A percentile compares a stretch with the other conserved stretches of the same genome.
Evolutionary conservation across 2,329 filamentous ascomycete species (phyloP).

Genomic region (Aurifilum marmelostoma): DNA sequence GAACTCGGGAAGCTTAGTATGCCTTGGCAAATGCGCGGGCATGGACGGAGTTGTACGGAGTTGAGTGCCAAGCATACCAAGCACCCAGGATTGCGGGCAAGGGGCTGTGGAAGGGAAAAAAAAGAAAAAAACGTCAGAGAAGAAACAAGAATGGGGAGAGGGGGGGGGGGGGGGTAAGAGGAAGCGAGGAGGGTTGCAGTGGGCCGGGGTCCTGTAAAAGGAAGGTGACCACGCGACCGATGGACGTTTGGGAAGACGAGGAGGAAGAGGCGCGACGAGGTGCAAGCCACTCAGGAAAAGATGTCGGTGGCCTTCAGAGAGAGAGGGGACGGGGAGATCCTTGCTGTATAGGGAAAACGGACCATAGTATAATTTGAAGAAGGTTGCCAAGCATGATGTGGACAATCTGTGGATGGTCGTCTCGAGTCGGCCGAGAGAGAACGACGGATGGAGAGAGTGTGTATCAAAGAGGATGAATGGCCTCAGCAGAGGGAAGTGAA

Average conservation of each 20-base stretch:
- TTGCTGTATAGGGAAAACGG: not conserved
- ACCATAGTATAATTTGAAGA: not conserved
- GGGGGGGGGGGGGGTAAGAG: not conserved
- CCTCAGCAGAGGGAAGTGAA: not conserved
- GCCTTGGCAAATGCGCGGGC: not conserved
- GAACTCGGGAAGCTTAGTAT: not conserved
- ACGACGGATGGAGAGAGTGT: not conserved
- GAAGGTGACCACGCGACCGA: conserved; percentile 8
- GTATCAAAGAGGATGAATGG: not conserved
- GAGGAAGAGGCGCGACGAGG: not conserved
- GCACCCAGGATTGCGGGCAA: not conserved
- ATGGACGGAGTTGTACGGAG: too few species aligned
- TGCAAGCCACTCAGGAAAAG: not conserved
- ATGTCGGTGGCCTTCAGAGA: not conserved
- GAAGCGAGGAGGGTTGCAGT: not conserved
- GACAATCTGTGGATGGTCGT: not conserved
- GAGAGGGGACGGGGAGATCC: not conserved
- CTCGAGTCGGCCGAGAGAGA: not conserved
- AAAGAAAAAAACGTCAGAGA: not conserved
- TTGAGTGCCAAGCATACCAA: not conserved
- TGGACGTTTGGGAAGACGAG: not conserved
- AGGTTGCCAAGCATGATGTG: not conserved
- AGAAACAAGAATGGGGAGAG: not conserved
- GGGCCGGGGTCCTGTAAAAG: not conserved
- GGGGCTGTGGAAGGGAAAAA: too few species aligned